Evolutionary conservation across 495 filamentous ascomycete species (phyloP).

Genomic region (Penicillium crystallinum): DNA sequence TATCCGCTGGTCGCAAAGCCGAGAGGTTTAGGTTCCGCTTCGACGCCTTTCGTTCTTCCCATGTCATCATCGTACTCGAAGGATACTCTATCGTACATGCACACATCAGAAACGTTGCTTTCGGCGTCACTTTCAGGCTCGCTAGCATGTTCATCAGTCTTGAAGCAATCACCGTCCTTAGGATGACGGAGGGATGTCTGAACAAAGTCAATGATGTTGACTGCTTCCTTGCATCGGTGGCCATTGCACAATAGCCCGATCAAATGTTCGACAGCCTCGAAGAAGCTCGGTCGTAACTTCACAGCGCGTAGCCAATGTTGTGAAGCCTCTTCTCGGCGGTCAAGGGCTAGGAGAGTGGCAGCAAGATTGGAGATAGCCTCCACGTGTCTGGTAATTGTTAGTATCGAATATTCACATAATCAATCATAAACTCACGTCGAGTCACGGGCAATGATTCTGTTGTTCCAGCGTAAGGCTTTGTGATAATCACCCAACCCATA

Average conservation of each 20-base stretch:
- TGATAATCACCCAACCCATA: slow-evolving; percentile 89
- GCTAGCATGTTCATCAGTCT: slow-evolving; percentile 48
- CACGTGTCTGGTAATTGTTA: slow-evolving; percentile 60
- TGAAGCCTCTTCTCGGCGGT: slow-evolving; percentile 78
- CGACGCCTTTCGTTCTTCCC: slow-evolving; percentile 19
- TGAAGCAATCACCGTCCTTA: slow-evolving; percentile 44
- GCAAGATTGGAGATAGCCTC: slow-evolving; percentile 94
- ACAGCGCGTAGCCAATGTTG: slow-evolving; percentile 81
- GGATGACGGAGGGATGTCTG: slow-evolving; percentile 63
- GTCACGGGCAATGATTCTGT: slow-evolving; percentile 76
- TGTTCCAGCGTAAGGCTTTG: slow-evolving; percentile 84
- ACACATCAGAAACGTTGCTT: slow-evolving; percentile 44
- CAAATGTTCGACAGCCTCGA: slow-evolving; percentile 95
- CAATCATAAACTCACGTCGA: slow-evolving; percentile 53
- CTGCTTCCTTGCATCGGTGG: slow-evolving; percentile 77
- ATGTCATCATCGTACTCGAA: slow-evolving; percentile 56
- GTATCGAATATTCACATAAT: neutral
- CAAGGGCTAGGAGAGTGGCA: slow-evolving; percentile 77
- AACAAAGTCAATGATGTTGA: slow-evolving; percentile 86
- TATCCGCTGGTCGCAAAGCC: slow-evolving; percentile 84
- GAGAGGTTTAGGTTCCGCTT: slow-evolving; percentile 28
- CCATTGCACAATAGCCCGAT: slow-evolving; percentile 81
- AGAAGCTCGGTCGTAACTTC: slow-evolving; percentile 77
- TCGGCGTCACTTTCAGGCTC: slow-evolving; percentile 52
- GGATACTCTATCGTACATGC: slow-evolving; percentile 49